phyloP scores from a whole-genome alignment of 192 early-diverging fungal genomes.

The Radiomyces spectabilis region DNA sequence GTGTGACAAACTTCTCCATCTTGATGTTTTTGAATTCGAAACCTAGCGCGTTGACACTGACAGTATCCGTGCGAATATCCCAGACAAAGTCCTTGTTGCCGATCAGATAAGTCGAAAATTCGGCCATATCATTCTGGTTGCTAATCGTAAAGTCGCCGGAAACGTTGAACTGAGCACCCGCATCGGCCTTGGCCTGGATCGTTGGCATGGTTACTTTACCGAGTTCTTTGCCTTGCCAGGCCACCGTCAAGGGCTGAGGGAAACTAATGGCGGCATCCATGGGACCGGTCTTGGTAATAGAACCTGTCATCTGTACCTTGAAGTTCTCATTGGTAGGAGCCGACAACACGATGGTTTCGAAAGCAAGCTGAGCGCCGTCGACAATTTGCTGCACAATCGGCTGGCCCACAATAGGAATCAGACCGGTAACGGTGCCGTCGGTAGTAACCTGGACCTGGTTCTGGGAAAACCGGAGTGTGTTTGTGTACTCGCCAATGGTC shows the following conservation, averaged over 20 bases:
- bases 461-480: slow-evolving; percentile 34
- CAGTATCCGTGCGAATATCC: slow-evolving; percentile 33
- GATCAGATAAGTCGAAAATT: slow-evolving; percentile 44
- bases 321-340: slow-evolving; percentile 30
- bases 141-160: slow-evolving; percentile 33
- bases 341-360: slow-evolving; percentile 28
- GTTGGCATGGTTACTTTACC: slow-evolving; percentile 39
- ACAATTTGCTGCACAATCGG: slow-evolving; percentile 52
- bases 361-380: slow-evolving; percentile 24
- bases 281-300: slow-evolving; percentile 40
- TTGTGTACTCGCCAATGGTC: slow-evolving; percentile 43
- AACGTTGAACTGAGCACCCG: slow-evolving; percentile 38
- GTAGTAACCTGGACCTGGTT: slow-evolving; percentile 32
- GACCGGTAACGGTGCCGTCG: slow-evolving; percentile 37
- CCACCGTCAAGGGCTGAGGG: slow-evolving; percentile 29
- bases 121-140: slow-evolving; percentile 34
- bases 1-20: slow-evolving; percentile 43
- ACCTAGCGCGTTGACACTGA: slow-evolving; percentile 46
- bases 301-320: slow-evolving; percentile 39
- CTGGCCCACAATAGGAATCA: slow-evolving; percentile 45
- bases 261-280: slow-evolving; percentile 38
- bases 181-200: slow-evolving; percentile 33
- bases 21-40: slow-evolving; percentile 38
- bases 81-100: slow-evolving; percentile 39
- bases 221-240: slow-evolving; percentile 29